phyloP scores from a whole-genome alignment of 768 basidiomycete species.

The Collybia sordida region DNA sequence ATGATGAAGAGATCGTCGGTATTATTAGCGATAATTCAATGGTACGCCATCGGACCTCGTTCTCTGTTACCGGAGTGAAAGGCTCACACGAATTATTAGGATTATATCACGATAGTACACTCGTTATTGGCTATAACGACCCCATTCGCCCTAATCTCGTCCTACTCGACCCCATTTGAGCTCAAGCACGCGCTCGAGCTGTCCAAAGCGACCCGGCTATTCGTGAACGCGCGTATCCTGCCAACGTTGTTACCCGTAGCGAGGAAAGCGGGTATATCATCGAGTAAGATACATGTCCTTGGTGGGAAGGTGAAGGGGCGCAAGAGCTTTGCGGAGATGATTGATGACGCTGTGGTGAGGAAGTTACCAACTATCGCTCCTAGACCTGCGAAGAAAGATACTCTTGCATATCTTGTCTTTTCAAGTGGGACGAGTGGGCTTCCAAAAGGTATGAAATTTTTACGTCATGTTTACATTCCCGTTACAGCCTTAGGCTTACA shows the following conservation, averaged over 20 bases:
- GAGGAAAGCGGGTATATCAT: slow-evolving; percentile 30
- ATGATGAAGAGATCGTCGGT: slow-evolving; percentile 59
- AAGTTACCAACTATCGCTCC: slow-evolving; percentile 5
- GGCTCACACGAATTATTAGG: slow-evolving; percentile 33
- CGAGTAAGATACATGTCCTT: slow-evolving; percentile 46
- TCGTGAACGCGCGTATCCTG: slow-evolving; percentile 49
- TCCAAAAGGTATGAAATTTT: slow-evolving; percentile 17
- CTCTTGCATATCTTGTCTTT: slow-evolving; percentile 20
- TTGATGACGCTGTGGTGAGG: slow-evolving; percentile 27
- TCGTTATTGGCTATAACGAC: slow-evolving; percentile 46
- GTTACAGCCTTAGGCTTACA: background rate
- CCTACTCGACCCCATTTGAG: slow-evolving; percentile 57
- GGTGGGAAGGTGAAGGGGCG: slow-evolving; percentile 39
- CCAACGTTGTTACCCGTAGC: slow-evolving; percentile 38
- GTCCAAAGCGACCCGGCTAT: slow-evolving; percentile 49
- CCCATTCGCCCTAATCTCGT: slow-evolving; percentile 54
- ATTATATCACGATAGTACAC: slow-evolving; percentile 52
- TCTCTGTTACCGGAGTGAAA: background rate
- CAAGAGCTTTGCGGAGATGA: slow-evolving; percentile 41
- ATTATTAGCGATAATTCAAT: slow-evolving; percentile 70
- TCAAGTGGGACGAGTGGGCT: slow-evolving; percentile 24
- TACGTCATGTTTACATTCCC: background rate
- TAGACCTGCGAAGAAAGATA: slow-evolving; percentile 14
- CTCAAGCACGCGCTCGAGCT: slow-evolving; percentile 48
- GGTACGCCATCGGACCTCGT: slow-evolving; percentile 36